Evolutionary conservation across 768 basidiomycete genomes (phyloP).

Genomic region (Phaeolepiota aurea): DNA sequence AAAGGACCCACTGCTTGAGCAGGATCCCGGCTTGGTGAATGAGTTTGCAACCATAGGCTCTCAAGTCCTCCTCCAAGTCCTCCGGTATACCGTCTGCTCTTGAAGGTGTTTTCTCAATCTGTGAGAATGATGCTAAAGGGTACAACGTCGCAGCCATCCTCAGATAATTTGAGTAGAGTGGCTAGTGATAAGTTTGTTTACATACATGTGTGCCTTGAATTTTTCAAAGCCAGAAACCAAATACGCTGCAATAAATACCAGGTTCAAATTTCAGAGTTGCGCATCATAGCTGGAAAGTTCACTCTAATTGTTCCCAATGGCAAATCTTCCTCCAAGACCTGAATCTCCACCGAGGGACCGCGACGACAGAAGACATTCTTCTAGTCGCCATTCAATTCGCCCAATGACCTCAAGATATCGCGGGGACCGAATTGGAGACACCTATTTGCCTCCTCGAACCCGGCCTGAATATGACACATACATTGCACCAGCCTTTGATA

Average conservation of each 20-base stretch:
- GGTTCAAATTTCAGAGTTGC: background rate
- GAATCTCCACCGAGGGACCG: constrained; percentile 19
- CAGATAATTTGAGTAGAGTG: background rate
- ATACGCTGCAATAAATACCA: background rate
- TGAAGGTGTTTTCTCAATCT: constrained; percentile 78
- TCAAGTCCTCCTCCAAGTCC: constrained; percentile 80
- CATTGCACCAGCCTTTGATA: constrained; percentile 17
- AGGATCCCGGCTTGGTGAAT: constrained; percentile 93
- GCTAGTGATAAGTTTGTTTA: background rate
- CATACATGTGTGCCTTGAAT: background rate
- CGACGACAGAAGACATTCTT: constrained; percentile 8
- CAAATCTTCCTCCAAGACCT: constrained; percentile 32
- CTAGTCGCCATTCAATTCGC: constrained; percentile 19
- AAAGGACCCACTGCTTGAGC: constrained; percentile 66
- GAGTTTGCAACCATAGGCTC: constrained; percentile 87
- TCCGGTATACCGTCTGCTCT: constrained; percentile 71
- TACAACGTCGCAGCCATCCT: constrained; percentile 49
- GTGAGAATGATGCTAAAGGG: constrained; percentile 75
- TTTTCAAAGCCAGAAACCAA: background rate
- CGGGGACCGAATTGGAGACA: constrained; percentile 8
- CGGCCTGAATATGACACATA: constrained; percentile 21
- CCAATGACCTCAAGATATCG: constrained; percentile 13
- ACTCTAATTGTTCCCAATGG: constrained; percentile 17
- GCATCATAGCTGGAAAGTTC: background rate
- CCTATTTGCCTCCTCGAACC: constrained; percentile 11